Base-by-base conservation (phyloP, 306 rosid genomes). In the Begonia fuchsioides region DNA sequence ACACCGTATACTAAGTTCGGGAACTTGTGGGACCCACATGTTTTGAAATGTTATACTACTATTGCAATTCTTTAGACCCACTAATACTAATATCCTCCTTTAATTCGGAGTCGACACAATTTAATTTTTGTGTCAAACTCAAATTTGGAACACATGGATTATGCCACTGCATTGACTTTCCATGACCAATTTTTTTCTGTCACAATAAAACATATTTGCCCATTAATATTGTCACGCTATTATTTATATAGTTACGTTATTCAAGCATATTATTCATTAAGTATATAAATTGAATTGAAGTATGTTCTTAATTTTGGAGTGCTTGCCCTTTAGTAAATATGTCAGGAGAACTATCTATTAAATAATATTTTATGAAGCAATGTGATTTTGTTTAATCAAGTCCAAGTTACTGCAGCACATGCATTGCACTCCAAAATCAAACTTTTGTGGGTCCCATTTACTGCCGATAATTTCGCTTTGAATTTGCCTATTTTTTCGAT, bases 391-490 rank as follows among this genome's bases (percentile, higher is more conserved):
- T 45, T 57, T 26, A 35, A 56, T 56, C 35, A 56, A 15, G 38
- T 47, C 52, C 32, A 45, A 20, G 52, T 57, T 51, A 46, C 61
- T 45, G 17, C 45, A 50, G 52, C 61, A 57, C 61, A 57, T 57
- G 61, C 61, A 46, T 57, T 44, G 59, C 59, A 44, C 59, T 55
- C 51, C 50, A 55, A 43, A 55, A 55, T 55, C 61, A 46, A 45
- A 57, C 47, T 20, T 44, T 44, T 8, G 61, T 51, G 14, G 39
- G 14, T n/a, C 16, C 53, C 10, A 18, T 19, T n/a, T 8, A 41
- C 12, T 10, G 45, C 45, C 45, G 45, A 2, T 3, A 41, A 41
- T 47, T 47, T 9, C 50, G 18, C 17, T 47, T 47, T 6, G 7
- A 13, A 51, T 10, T 41, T 41, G 10, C 6, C 14, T 13, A 41